Conservation (phyloP, 192 early-diverging fungal species). For the Gigaspora rosea region DNA sequence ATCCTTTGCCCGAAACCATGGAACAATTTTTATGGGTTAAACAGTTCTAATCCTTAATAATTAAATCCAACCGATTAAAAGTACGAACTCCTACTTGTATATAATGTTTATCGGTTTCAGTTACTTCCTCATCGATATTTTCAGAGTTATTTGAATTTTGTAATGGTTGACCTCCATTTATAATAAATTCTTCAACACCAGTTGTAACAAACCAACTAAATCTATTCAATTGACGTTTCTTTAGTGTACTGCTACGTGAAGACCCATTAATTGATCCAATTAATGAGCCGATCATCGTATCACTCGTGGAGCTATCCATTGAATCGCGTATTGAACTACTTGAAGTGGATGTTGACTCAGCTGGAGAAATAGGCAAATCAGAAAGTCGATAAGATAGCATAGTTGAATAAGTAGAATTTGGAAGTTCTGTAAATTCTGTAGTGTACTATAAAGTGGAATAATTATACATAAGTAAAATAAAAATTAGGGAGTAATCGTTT, state of each 20-base stretch:
- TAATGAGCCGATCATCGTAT: neutral
- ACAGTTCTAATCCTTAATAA: no score
- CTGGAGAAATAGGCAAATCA: neutral
- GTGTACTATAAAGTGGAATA: slow-evolving; percentile 35
- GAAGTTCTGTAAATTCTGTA: slow-evolving; percentile 45
- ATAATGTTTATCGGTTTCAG: slow-evolving; percentile 49
- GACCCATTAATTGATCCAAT: neutral
- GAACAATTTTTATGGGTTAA: no score
- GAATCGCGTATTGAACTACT: slow-evolving; percentile 12
- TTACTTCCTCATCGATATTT: slow-evolving; percentile 43
- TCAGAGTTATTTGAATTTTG: slow-evolving; percentile 27
- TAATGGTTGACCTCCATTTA: slow-evolving; percentile 37
- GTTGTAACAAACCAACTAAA: slow-evolving; percentile 50
- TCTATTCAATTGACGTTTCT: slow-evolving; percentile 43
- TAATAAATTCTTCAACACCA: slow-evolving; percentile 47
- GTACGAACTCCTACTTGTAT: slow-evolving; percentile 27
- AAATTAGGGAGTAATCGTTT: neutral
- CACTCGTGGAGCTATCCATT: neutral
- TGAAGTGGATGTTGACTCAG: neutral
- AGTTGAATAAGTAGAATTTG: neutral
- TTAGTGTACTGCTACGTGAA: slow-evolving; percentile 39
- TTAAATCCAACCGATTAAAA: no score
- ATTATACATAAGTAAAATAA: neutral
- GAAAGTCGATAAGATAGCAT: slow-evolving; percentile 10
- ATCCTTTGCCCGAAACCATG: no score